Percentiles rank a stretch among this genome's conserved stretches.
phyloP scores from a whole-genome alignment of 1,284 basidiomycete species.

The Marasmius sp. region DNA sequence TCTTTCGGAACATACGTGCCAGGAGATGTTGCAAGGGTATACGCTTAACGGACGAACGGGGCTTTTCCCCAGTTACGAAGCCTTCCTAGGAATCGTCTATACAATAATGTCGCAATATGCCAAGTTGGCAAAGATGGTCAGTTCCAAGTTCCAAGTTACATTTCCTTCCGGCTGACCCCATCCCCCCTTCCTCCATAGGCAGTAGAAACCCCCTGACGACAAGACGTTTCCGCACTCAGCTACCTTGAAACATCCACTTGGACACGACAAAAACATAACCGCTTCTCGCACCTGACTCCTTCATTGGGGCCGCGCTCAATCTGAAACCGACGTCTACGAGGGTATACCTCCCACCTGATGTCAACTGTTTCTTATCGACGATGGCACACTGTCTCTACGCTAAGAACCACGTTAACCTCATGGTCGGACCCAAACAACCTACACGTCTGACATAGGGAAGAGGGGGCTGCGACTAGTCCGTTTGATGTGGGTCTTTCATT shows the following conservation, averaged over 20 bases:
- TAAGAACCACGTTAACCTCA: too few relatives aligned
- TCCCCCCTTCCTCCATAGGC: conserved; percentile 42
- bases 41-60: conserved; percentile 80
- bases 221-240: conserved; percentile 74
- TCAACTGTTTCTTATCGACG: conserved; percentile 80
- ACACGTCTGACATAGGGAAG: too few relatives aligned
- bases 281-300: conserved; percentile 74
- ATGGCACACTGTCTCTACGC: conserved; percentile 81
- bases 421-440: too few relatives aligned
- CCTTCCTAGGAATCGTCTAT: conserved; percentile 77
- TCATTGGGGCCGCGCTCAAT: conserved; percentile 81
- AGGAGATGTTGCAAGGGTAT: conserved; percentile 87
- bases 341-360: conserved; percentile 89
- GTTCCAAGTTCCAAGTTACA: conserved; percentile 10
- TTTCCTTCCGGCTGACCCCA: background rate
- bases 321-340: conserved; percentile 74
- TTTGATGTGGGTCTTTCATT: conserved; percentile 23
- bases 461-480: too few relatives aligned
- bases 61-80: conserved; percentile 88
- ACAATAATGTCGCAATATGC: conserved; percentile 85
- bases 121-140: conserved; percentile 81
- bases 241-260: conserved; percentile 88
- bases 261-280: conserved; percentile 79
- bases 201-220: conserved; percentile 75
- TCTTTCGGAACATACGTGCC: conserved; percentile 85